Conservation (phyloP, 2,329 filamentous ascomycete genomes). For the Aspergillus latus region DNA sequence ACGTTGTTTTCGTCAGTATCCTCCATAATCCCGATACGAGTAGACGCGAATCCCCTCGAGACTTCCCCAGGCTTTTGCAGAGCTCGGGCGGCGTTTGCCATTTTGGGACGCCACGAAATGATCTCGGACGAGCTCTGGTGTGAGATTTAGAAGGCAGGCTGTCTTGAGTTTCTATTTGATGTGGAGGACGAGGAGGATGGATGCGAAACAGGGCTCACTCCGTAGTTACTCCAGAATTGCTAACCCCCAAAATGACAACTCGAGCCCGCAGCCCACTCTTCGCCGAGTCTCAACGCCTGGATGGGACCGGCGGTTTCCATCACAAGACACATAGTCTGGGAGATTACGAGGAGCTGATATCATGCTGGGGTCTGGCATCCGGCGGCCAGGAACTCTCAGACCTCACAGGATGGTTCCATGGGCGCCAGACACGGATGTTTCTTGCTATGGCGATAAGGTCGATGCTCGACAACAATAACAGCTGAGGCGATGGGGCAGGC, state of each 20-base stretch:
- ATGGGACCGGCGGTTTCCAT: slow-evolving; percentile 4
- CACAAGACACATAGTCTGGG: slow-evolving; percentile 1
- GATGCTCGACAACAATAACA: not conserved
- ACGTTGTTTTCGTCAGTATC: not conserved
- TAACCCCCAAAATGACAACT: not conserved
- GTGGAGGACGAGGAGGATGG: slow-evolving; percentile 10
- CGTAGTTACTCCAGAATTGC: slow-evolving; percentile 11
- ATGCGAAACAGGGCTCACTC: slow-evolving; percentile 4
- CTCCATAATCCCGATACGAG: not conserved
- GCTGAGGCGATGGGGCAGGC: not conserved
- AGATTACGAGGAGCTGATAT: not conserved
- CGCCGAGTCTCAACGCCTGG: slow-evolving; percentile 16
- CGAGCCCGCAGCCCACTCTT: not conserved
- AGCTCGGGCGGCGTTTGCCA: slow-evolving; percentile 21
- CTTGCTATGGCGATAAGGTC: not conserved
- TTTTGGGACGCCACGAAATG: slow-evolving; percentile 15
- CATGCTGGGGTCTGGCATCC: not conserved
- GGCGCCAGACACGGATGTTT: not conserved
- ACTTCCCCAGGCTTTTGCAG: not conserved
- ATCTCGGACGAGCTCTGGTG: slow-evolving; percentile 7
- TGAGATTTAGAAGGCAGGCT: not conserved
- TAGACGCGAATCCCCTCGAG: not conserved
- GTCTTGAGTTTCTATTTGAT: slow-evolving; percentile 12
- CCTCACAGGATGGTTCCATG: not conserved
- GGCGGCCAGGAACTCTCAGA: not conserved